Conservation (phyloP, 345 rosid species). For the Salix arbutifolia region DNA sequence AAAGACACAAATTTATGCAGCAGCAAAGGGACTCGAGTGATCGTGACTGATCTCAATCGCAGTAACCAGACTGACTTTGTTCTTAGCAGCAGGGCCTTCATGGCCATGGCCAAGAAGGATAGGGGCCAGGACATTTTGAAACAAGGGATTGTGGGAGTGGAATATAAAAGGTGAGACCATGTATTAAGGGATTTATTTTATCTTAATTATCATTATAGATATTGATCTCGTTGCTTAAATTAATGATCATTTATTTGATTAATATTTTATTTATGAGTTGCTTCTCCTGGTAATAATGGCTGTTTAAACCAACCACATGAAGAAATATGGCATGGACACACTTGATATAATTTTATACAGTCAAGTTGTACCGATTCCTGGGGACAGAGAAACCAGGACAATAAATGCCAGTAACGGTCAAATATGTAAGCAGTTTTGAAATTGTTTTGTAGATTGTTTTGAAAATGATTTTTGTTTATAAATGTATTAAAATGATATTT, state of each 20-base stretch:
- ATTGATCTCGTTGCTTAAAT: neutral
- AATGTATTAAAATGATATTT: too few species aligned
- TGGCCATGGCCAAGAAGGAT: conserved; percentile 69
- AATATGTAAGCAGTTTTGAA: neutral
- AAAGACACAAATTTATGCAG: conserved; percentile 50
- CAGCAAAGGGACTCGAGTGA: conserved; percentile 58
- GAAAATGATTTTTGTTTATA: too few species aligned
- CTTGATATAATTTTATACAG: neutral
- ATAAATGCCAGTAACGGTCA: conserved; percentile 35
- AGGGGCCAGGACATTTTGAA: conserved; percentile 43
- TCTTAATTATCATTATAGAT: neutral
- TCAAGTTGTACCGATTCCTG: neutral
- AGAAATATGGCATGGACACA: neutral
- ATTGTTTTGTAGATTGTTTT: too few species aligned
- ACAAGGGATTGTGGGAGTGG: conserved; percentile 58
- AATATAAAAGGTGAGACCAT: conserved; percentile 60
- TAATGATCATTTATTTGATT: neutral
- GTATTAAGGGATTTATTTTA: neutral
- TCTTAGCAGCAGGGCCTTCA: conserved; percentile 77
- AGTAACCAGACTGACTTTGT: conserved; percentile 68
- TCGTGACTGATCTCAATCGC: conserved; percentile 61
- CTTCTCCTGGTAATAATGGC: neutral
- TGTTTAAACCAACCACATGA: neutral
- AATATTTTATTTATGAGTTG: neutral
- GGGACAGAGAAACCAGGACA: conserved; percentile 7